These are phyloP conservation scores for Hibiscus tridactylites DNA, from an alignment of 345 rosid species.

Conservation along the genomic window DNA sequence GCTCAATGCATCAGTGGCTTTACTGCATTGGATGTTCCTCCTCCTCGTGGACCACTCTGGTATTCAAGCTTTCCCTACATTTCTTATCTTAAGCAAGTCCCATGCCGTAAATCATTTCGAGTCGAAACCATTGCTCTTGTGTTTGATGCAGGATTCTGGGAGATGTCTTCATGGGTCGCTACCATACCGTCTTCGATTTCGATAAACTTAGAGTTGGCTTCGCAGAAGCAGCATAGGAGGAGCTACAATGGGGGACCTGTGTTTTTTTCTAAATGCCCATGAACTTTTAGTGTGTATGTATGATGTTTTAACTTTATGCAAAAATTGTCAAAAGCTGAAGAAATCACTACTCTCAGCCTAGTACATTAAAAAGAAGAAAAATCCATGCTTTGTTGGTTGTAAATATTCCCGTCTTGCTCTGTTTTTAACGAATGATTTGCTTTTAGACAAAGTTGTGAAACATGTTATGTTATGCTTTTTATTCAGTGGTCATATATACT, in stretches of 20 bases:
- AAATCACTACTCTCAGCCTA: neutral
- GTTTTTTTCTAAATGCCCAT: neutral
- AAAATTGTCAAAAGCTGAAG: neutral
- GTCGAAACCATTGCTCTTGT: neutral
- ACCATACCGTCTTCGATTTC: slow-evolving; percentile 85
- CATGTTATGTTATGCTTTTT: neutral
- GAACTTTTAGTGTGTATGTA: neutral
- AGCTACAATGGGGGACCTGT: neutral
- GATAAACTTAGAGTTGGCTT: slow-evolving; percentile 74
- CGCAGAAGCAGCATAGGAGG: slow-evolving; percentile 63
- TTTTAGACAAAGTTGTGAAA: neutral
- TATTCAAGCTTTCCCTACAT: slow-evolving; percentile 13
- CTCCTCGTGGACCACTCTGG: slow-evolving; percentile 97
- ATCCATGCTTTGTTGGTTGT: slow-evolving; percentile 1
- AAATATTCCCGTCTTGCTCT: neutral
- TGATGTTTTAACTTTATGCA: neutral
- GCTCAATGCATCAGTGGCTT: slow-evolving; percentile 96
- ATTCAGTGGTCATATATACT: neutral
- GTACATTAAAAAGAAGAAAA: neutral
- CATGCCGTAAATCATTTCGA: neutral
- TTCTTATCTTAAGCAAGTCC: neutral
- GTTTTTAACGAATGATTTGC: neutral
- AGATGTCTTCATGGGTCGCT: slow-evolving; percentile 86
- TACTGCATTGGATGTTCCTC: slow-evolving; percentile 67
- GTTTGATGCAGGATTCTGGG: slow-evolving; percentile 69